Percentiles rank a stretch among this genome's conserved stretches.
These are phyloP conservation scores for Esteya vermicola DNA, from an alignment of 2,329 filamentous ascomycete species.

Conservation along the genomic window DNA sequence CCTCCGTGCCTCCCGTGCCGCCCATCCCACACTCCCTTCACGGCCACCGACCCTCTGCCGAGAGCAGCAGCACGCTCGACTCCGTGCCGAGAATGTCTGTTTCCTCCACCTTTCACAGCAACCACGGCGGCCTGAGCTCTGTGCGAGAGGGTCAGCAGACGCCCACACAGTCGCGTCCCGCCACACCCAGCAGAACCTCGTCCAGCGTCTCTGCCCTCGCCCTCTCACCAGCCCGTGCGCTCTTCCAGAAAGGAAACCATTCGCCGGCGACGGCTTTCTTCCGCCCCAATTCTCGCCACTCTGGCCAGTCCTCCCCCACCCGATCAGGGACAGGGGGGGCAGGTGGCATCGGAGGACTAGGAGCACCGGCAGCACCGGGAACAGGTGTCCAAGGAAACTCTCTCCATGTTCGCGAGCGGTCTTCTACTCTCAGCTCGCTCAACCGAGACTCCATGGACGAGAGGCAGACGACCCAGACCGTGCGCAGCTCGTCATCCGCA, in stretches of 20 bases:
- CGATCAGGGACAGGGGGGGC: constrained; percentile 14
- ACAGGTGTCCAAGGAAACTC: too few species aligned
- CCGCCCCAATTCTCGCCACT: constrained; percentile 31
- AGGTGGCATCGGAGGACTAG: too few species aligned
- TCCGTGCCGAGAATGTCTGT: background rate
- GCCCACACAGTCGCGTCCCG: constrained; percentile 17
- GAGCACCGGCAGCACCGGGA: too few species aligned
- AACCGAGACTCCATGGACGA: constrained; percentile 59
- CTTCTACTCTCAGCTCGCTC: constrained; percentile 79
- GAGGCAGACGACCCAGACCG: constrained; percentile 48
- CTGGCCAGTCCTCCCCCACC: constrained; percentile 54
- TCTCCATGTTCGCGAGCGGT: constrained; percentile 55
- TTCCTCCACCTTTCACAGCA: background rate
- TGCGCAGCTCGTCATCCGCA: constrained; percentile 63
- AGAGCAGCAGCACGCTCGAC: background rate
- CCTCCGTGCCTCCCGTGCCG: constrained; percentile 1
- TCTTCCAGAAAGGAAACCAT: constrained; percentile 20
- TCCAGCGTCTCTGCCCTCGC: constrained; percentile 15
- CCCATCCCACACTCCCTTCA: constrained; percentile 4
- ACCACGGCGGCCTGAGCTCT: background rate
- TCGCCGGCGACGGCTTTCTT: constrained; percentile 38
- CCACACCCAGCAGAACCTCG: constrained; percentile 13
- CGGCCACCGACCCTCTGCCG: constrained; percentile 3
- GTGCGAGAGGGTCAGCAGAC: constrained; percentile 11
- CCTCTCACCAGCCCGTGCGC: constrained; percentile 19